A percentile compares a stretch with the other conserved stretches of the same genome.
Evolutionary conservation across 345 rosid genomes (phyloP).

Genomic region (Trapa incisa): DNA sequence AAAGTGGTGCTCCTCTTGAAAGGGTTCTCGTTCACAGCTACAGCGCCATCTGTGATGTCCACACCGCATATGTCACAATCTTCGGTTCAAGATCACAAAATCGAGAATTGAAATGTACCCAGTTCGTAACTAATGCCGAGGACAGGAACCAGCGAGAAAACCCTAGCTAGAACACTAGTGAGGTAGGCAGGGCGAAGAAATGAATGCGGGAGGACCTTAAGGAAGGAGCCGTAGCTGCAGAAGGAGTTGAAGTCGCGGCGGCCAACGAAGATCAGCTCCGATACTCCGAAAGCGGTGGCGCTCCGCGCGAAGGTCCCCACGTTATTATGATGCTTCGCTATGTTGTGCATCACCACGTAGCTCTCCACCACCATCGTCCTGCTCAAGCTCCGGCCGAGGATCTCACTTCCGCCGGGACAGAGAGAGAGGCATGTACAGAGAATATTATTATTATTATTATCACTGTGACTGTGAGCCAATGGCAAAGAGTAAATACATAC

Average conservation of each 20-base stretch:
- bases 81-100: slow-evolving; percentile 10
- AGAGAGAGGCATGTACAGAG: too few relatives aligned
- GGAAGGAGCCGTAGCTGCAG: slow-evolving; percentile 83
- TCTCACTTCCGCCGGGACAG: not conserved
- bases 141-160: not conserved
- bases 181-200: not conserved
- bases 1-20: slow-evolving; percentile 76
- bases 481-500: too few relatives aligned
- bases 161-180: not conserved
- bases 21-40: slow-evolving; percentile 61
- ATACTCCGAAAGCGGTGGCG: slow-evolving; percentile 89
- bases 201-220: slow-evolving; percentile 32
- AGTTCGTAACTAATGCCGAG: not conserved
- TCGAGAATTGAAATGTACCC: not conserved
- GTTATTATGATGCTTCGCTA: slow-evolving; percentile 97
- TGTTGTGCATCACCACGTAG: slow-evolving; percentile 87
- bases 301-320: slow-evolving; percentile 82
- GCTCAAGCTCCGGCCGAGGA: not conserved
- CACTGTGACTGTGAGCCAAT: too few relatives aligned
- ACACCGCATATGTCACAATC: slow-evolving; percentile 95
- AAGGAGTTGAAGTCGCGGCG: slow-evolving; percentile 93
- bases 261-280: slow-evolving; percentile 76
- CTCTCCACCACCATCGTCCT: slow-evolving; percentile 47
- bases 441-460: too few relatives aligned
- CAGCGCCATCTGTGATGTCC: slow-evolving; percentile 73